Base-by-base conservation (phyloP, 2,329 filamentous ascomycete genomes). In the Colletotrichum cereale region DNA sequence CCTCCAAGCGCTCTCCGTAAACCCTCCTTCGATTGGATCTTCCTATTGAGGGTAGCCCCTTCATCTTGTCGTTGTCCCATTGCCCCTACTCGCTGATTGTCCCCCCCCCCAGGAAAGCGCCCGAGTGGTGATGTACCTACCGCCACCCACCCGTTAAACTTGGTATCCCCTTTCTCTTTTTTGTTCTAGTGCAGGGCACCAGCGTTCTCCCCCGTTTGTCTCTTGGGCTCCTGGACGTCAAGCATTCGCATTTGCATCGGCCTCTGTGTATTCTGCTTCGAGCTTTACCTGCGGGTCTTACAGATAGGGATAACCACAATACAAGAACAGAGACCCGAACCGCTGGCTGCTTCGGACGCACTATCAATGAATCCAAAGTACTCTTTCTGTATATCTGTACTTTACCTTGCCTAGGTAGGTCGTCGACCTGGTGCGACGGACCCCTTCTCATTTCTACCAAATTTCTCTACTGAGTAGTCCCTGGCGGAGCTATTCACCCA, bases 61-160 rank as follows among this genome's bases (percentile, higher is more conserved):
- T 68, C 52, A 63, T 71, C 57, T 71, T 56, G 34, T 67, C 67
- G 52, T 58, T 67, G 53, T 55, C 63, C 66, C 63, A 34, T 57
- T 31, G 42, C 47, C 50, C 34, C 67, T 56, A 71, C 64, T 52
- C 47, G 47, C 29, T 66, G 47, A 62, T 71, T 67, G 62, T 57
- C 21, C 18, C n/a, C n/a, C n/a, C n/a, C n/a, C n/a, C 14, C 50
- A 60, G 52, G 55, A 29, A 48, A 18, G 16, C 57, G 63, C 53
- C 63, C 67, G 68, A 71, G 64, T 67, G 57, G 68, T 71, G 68
- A 62, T 71, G 63, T 63, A 62, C 57, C 63, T 62, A 70, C 67
- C 40, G 29, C 10, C 55, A 44, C 47, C 38, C 16, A 31, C 40
- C 26, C 40, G 12, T 61, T 36, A 21, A 48, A 26, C 21, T 42